Conservation (phyloP, 345 rosid species). For the Zanthoxylum bungeanum region DNA sequence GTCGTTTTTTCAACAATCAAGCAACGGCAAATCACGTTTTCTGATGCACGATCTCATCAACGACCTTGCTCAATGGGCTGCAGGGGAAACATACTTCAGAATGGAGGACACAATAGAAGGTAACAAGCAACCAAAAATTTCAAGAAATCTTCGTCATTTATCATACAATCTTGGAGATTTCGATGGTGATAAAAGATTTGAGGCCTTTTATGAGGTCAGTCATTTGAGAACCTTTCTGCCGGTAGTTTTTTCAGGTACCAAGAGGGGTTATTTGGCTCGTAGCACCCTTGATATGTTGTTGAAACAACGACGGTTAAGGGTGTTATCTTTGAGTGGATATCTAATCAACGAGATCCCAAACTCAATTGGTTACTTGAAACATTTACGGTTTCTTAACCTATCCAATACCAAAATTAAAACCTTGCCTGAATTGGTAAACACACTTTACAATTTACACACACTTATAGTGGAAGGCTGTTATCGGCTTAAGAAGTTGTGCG, state of each 20-base stretch:
- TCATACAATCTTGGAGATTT: not conserved
- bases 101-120: not conserved
- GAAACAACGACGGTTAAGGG: not conserved
- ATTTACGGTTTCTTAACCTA: slow-evolving; percentile 16
- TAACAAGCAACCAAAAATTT: not conserved
- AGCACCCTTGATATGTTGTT: not conserved
- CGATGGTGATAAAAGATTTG: not conserved
- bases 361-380: slow-evolving; percentile 3
- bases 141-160: not conserved
- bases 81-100: not conserved
- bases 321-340: not conserved
- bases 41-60: not conserved
- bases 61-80: not conserved
- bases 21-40: too few relatives aligned
- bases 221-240: not conserved
- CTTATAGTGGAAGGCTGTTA: not conserved
- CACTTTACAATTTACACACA: slow-evolving; percentile 15
- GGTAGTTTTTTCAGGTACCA: not conserved
- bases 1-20: too few relatives aligned
- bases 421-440: slow-evolving; percentile 14
- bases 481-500: not conserved
- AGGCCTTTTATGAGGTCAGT: not conserved
- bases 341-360: not conserved
- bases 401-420: too few relatives aligned
- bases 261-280: not conserved